A percentile compares a stretch with the other conserved stretches of the same genome.
These are phyloP conservation scores for Kingdonia uniflora DNA, from an alignment of 164 flowering plant genomes.

Conservation along the genomic window DNA sequence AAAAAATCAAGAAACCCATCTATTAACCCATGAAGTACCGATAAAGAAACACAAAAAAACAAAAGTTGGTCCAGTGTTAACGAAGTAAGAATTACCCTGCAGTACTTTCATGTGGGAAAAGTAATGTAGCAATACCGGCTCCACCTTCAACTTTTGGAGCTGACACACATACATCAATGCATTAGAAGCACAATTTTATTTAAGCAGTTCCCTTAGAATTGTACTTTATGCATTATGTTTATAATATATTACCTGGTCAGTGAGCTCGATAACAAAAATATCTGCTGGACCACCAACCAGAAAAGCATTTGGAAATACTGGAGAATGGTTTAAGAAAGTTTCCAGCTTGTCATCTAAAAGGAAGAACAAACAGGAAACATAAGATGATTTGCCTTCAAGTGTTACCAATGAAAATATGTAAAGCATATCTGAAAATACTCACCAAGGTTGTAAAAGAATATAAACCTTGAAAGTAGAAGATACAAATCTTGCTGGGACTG, in stretches of 20 bases:
- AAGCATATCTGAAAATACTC: slow-evolving; percentile 10
- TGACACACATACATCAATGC: slow-evolving; percentile 18
- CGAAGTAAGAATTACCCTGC: slow-evolving; percentile 38
- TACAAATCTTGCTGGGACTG: slow-evolving; percentile 81
- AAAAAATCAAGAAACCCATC: slow-evolving; percentile 3
- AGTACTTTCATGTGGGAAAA: slow-evolving; percentile 65
- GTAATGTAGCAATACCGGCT: slow-evolving; percentile 90
- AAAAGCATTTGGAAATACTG: slow-evolving; percentile 74
- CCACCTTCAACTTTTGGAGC: slow-evolving; percentile 95
- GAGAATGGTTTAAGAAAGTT: slow-evolving; percentile 66
- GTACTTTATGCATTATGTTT: neutral
- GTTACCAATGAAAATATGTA: too few relatives aligned
- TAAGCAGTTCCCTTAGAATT: neutral
- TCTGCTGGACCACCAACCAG: slow-evolving; percentile 88
- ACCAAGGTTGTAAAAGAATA: slow-evolving; percentile 82
- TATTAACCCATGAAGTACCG: too few relatives aligned
- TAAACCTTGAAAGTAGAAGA: slow-evolving; percentile 85
- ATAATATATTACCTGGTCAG: slow-evolving; percentile 65
- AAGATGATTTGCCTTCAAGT: too few relatives aligned
- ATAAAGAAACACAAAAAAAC: neutral
- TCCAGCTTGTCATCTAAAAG: slow-evolving; percentile 71
- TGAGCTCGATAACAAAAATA: slow-evolving; percentile 70
- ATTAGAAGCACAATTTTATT: neutral
- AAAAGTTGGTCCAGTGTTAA: neutral
- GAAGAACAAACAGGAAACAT: slow-evolving; percentile 3